Evolutionary conservation across 768 basidiomycete species (phyloP), one percentile per base, ranked within the genome.

Genomic region (Lactarius tabidus): DNA sequence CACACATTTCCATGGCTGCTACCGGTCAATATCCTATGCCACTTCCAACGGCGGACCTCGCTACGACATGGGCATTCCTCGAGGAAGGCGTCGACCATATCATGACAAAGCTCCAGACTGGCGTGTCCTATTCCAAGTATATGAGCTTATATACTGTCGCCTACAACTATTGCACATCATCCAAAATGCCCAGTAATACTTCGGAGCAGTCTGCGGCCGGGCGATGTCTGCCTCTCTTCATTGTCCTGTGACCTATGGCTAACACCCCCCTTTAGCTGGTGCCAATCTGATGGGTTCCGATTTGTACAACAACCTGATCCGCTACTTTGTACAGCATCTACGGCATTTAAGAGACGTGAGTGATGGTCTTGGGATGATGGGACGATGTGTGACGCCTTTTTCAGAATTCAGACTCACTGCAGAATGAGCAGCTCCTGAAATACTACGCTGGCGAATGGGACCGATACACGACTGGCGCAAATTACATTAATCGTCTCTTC

Each of bases 211-310:
- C 76, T 12, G 65, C 77, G 20, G 76, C 79, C 5, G 78, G 75
- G 70, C 82, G 89, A 73, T 86, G 89, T 91, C 72, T 78, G 87
- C 82, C 28, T 15, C 59, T 18, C 38, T 38, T 57, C 57, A 66
- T 45, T 33, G 18, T 38, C 39, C 38, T 17, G 18, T 41, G 20
- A 8, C 52, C 17, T 55, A 43, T 12, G 51, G 17, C 66, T 51
- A 20, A 59, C 64, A 33, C 29, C 20, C 57, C n/a, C 60, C 57
- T 33, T 23, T 5, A 91, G 90, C 90, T 61, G 95, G 95, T 45
- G 93, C 95, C 56, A 95, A 95, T 78, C 74, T 98, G 76, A 96
- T 96, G 91, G 96, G 96, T 62, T 91, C 94, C 57, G 96, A 98
- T 83, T 78, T 99, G 65, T 99, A 99, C 76, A 93, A 94, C 75